Percentiles rank a stretch among this genome's conserved stretches.
Conservation (phyloP, 2,329 filamentous ascomycete genomes). For the Xylaria sp. region DNA sequence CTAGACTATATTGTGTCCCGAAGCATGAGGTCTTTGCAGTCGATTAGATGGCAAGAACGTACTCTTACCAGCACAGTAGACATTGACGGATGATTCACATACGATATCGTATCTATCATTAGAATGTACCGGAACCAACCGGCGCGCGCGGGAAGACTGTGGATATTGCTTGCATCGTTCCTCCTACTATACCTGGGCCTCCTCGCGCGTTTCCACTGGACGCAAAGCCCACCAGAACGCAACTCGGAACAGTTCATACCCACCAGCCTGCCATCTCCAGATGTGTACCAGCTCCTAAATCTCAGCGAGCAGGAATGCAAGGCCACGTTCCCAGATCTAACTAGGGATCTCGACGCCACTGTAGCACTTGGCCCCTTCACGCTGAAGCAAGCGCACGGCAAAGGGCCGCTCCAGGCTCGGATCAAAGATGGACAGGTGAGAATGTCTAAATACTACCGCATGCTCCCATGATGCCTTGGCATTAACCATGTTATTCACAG, state of each 20-base stretch:
- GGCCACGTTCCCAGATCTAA: conserved; percentile 22
- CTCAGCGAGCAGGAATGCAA: conserved; percentile 27
- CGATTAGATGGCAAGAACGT: not conserved
- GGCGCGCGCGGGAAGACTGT: conserved; percentile 3
- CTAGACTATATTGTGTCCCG: not conserved
- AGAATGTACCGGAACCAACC: conserved; percentile 13
- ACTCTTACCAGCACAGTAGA: not conserved
- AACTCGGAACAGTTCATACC: not conserved
- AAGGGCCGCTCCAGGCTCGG: conserved; percentile 25
- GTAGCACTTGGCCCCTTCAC: conserved; percentile 29
- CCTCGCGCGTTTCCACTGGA: not conserved
- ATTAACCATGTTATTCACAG: conserved; percentile 8
- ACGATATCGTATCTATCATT: not conserved
- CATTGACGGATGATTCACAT: not conserved
- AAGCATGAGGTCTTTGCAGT: not conserved
- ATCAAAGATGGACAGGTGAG: conserved; percentile 24
- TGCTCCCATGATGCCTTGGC: not conserved
- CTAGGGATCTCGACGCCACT: conserved; percentile 19
- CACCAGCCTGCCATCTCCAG: not conserved
- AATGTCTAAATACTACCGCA: not conserved
- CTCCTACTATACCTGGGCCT: conserved; percentile 8
- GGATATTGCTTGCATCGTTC: conserved; percentile 2
- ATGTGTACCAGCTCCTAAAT: conserved; percentile 10
- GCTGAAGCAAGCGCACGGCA: conserved; percentile 20
- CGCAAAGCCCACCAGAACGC: not conserved